Evolutionary conservation across 257 asterid species (phyloP).

Genomic region (Lavandula angustifolia): DNA sequence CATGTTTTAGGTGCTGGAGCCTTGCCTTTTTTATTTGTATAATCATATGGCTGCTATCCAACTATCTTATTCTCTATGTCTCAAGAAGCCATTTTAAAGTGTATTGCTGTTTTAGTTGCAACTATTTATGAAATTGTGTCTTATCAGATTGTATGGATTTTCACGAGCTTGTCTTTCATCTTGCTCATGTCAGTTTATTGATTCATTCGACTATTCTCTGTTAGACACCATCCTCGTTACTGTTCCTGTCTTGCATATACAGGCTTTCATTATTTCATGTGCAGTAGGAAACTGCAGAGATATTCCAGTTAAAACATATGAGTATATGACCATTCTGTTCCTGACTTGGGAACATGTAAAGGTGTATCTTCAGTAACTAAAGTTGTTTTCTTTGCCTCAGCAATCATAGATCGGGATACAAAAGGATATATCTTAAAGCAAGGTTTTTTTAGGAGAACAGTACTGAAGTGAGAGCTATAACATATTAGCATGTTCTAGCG

Average conservation of each 20-base stretch:
- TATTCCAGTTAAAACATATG: background rate
- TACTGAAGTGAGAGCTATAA: background rate
- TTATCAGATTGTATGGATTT: background rate
- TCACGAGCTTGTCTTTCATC: background rate
- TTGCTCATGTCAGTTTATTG: background rate
- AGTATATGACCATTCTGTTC: background rate
- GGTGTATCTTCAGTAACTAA: constrained; percentile 1
- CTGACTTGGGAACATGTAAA: background rate
- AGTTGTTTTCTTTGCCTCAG: background rate
- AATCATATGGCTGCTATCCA: constrained; percentile 19
- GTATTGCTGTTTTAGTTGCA: constrained; percentile 5
- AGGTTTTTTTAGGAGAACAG: background rate
- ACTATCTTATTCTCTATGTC: constrained; percentile 7
- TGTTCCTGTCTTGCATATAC: constrained; percentile 1
- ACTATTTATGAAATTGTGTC: constrained; percentile 8
- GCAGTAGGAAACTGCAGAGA: constrained; percentile 10
- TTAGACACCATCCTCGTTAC: constrained; percentile 20
- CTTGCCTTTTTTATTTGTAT: background rate
- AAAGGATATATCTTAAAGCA: background rate
- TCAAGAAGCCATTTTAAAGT: background rate
- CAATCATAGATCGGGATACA: background rate
- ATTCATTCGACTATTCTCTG: background rate
- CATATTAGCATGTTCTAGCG: background rate
- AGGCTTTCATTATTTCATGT: constrained; percentile 3
- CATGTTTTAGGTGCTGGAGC: constrained; percentile 12